Percentiles rank a stretch among this genome's conserved stretches.
Evolutionary conservation across 2,329 filamentous ascomycete genomes (phyloP).

Genomic region (Ophiostoma angusticollis): DNA sequence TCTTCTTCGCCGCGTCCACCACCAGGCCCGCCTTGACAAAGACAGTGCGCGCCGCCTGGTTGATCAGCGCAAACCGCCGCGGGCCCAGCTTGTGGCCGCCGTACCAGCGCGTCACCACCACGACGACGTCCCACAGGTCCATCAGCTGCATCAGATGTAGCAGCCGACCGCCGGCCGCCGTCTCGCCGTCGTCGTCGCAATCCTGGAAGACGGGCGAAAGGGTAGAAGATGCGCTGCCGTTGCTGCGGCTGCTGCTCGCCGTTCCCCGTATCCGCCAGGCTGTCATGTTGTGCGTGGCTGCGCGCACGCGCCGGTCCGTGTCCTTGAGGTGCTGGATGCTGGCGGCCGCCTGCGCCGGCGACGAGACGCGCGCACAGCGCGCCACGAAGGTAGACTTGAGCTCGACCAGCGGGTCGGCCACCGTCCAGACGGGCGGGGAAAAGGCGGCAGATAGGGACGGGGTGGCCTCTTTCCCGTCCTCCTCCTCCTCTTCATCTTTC

Average conservation of each 20-base stretch:
- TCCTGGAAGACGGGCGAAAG: too few species aligned
- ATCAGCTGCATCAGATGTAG: slow-evolving; percentile 89
- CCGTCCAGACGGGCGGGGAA: slow-evolving; percentile 48
- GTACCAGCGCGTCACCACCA: slow-evolving; percentile 92
- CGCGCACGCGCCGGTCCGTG: slow-evolving; percentile 72
- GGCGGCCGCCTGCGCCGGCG: slow-evolving; percentile 54
- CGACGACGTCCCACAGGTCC: slow-evolving; percentile 84
- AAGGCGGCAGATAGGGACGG: background rate
- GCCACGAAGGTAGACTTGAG: slow-evolving; percentile 83
- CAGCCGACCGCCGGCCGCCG: slow-evolving; percentile 73
- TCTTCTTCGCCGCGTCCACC: slow-evolving; percentile 38
- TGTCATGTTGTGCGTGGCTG: slow-evolving; percentile 88
- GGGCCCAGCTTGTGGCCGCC: slow-evolving; percentile 83
- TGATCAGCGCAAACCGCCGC: slow-evolving; percentile 82
- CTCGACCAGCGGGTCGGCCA: slow-evolving; percentile 64
- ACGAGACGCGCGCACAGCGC: slow-evolving; percentile 56
- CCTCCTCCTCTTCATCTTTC: slow-evolving; percentile 11
- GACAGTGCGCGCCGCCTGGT: slow-evolving; percentile 70
- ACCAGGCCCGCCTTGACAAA: slow-evolving; percentile 65
- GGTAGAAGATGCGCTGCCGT: too few species aligned
- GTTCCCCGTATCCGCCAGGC: slow-evolving; percentile 69
- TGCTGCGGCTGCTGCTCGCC: slow-evolving; percentile 34
- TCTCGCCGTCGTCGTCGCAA: slow-evolving; percentile 92
- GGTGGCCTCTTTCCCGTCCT: background rate
- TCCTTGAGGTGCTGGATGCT: slow-evolving; percentile 65